phyloP scores from a whole-genome alignment of 164 flowering plant genomes.

The Euptelea pleiosperma region DNA sequence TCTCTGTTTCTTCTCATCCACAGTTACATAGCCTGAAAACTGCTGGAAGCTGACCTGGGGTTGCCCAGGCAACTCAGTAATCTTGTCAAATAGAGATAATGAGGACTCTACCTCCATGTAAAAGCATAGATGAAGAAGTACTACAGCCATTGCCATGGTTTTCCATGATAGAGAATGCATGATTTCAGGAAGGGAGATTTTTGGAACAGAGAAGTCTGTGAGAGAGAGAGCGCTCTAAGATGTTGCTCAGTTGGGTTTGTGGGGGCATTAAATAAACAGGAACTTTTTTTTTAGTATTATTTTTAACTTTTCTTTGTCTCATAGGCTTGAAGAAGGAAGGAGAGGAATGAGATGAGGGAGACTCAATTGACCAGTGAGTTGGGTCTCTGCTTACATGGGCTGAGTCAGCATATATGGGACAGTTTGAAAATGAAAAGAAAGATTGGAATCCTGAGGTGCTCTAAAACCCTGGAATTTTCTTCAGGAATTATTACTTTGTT shows the following conservation, averaged over 20 bases:
- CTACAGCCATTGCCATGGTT: conserved; percentile 19
- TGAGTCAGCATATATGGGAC: conserved; percentile 1
- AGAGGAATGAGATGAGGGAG: background rate
- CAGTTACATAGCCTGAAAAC: conserved; percentile 60
- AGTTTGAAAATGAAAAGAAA: conserved; percentile 5
- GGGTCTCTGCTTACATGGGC: background rate
- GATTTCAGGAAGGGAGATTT: conserved; percentile 4
- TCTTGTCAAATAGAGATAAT: conserved; percentile 30
- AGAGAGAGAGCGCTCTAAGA: background rate
- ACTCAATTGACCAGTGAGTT: background rate
- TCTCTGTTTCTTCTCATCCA: conserved; percentile 42
- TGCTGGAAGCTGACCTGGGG: conserved; percentile 61
- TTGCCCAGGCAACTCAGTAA: conserved; percentile 56
- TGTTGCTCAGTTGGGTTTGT: background rate
- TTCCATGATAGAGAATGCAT: conserved; percentile 25
- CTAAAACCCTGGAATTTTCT: too few species aligned
- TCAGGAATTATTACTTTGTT: background rate
- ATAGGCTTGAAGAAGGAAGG: background rate
- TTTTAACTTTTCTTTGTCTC: conserved; percentile 5
- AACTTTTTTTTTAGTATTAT: background rate
- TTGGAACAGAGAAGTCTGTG: background rate
- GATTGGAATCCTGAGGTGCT: conserved; percentile 6
- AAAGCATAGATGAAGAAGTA: conserved; percentile 16
- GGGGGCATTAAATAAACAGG: conserved; percentile 4
- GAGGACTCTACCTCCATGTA: conserved; percentile 15